A percentile compares a stretch with the other conserved stretches of the same genome.
phyloP scores from a whole-genome alignment of 768 basidiomycete genomes.

The Termitomyces sp. region DNA sequence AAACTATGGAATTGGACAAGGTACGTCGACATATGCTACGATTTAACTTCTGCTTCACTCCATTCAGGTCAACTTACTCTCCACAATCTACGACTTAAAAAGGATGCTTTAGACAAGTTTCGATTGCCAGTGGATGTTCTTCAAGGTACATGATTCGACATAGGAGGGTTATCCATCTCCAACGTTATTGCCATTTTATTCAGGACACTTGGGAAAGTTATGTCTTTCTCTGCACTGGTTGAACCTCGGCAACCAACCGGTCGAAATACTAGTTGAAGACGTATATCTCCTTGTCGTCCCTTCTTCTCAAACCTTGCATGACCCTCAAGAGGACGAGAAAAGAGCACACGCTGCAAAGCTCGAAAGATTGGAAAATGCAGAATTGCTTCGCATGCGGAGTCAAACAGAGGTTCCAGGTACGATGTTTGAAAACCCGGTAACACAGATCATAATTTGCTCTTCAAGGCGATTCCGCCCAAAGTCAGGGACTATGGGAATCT shows the following conservation, averaged over 20 bases:
- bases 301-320: slow-evolving; percentile 56
- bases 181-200: not conserved
- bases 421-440: not conserved
- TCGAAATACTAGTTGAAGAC: slow-evolving; percentile 88
- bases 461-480: slow-evolving; percentile 53
- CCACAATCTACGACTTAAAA: slow-evolving; percentile 82
- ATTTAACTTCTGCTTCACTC: not conserved
- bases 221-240: slow-evolving; percentile 86
- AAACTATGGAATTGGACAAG: slow-evolving; percentile 88
- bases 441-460: not conserved
- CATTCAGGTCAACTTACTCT: slow-evolving; percentile 68
- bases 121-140: slow-evolving; percentile 91
- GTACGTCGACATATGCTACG: slow-evolving; percentile 26
- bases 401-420: slow-evolving; percentile 49
- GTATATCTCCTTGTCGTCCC: slow-evolving; percentile 92
- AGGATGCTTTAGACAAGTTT: slow-evolving; percentile 92
- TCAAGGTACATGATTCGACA: slow-evolving; percentile 56
- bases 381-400: slow-evolving; percentile 66
- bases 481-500: slow-evolving; percentile 81
- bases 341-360: slow-evolving; percentile 81
- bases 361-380: slow-evolving; percentile 86
- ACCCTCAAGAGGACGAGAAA: slow-evolving; percentile 81
- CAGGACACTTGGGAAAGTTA: slow-evolving; percentile 83
- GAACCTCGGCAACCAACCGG: slow-evolving; percentile 84
- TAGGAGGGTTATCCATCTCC: not conserved